Base-by-base conservation (phyloP, 1,284 basidiomycete genomes). In the Cryptococcus jaspeensis region DNA sequence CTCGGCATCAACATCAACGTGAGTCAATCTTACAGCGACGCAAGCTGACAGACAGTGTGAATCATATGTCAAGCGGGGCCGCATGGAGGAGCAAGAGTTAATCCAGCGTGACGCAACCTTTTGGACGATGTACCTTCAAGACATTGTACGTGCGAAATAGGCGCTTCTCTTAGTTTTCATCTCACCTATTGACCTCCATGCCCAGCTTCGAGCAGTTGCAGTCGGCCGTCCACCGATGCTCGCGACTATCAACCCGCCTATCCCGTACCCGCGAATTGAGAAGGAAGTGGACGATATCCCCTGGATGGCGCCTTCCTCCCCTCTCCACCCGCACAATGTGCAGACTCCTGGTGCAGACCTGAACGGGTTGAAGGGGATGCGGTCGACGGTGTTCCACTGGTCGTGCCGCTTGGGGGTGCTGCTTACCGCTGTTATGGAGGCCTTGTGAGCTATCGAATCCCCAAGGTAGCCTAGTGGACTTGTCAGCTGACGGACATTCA, bases 341-440 rank as follows among this genome's bases (percentile, higher is more conserved):
- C 18, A 28, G 36, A 15, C 22, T 37, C n/a, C 23, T 50, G 41
- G 37, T 35, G 28, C 41, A 36, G n/a, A 38, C 15, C 23, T 59
- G 16, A 53, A 57, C 22, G 62, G 62, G 7, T 20, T 61, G 25
- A 52, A 50, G 22, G 53, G 53, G 16, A 49, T 62, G 49, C 53
- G 52, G 12, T 65, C 63, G 5, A 61, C 63, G 28, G 51, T 58
- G 11, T 58, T 65, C 25, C 63, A 65, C 40, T 65, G 59, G 56
- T 51, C 57, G 9, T 46, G 48, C 1, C 52, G 48, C 38, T 38
- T 64, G 25, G 55, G 47, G 3, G 40, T 44, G 16, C 45, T 64
- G 38, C 43, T 61, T 12, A 46, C 53, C 3, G 55, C 44, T 15
- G 55, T 64, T 5, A 23, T 56, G 39, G 57, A 59, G 13, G 48